Base-by-base conservation (phyloP, 192 early-diverging fungal genomes). In the Podila epicladia region DNA sequence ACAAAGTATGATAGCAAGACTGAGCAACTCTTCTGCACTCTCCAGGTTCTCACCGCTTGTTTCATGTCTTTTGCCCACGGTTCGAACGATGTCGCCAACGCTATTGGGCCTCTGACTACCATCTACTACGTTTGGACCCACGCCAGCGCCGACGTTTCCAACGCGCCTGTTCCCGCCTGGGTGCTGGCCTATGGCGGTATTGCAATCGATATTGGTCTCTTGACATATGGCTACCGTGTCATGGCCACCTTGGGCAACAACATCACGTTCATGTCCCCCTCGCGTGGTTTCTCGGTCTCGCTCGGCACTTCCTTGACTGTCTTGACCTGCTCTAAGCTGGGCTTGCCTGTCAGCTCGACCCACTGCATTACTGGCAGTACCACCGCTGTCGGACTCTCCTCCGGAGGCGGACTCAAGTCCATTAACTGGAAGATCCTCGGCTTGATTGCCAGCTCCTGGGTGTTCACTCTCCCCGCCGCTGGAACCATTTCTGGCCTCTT, bases 31-130 rank as follows among this genome's bases (percentile, higher is more conserved):
- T 96, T 92, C 87, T 94, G 94, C 5, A 93, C 94, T 75, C 85
- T 96, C 45, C 95, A 96, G 78, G 85, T 96, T 71, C 83, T 93
- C 53, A 96, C 95, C 2, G 92, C 94, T 8, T 86, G 91, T 60
- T 91, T 95, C 51, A 92, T 94, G 20, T 96, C 95, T 61, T 95
- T 96, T 82, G 88, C 92, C 26, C 95, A 96, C 87, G 95, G 95
- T 29, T 91, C 91, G 65, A 96, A 96, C 85, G 95, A 96, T 84
- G 94, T 96, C 22, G 89, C 94, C 68, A 96, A 96, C 74, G 95
- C 95, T 33, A 90, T 94, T 61, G 95, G 95, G 24, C 95, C 95
- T 15, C 72, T 95, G 49, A 83, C 95, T 0, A 84, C 92, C 28
- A 93, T 95, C 48, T 94, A 87, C 71, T 82, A 85, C 58, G 86